Conservation (phyloP, 345 rosid genomes). For the Laguncularia racemosa region DNA sequence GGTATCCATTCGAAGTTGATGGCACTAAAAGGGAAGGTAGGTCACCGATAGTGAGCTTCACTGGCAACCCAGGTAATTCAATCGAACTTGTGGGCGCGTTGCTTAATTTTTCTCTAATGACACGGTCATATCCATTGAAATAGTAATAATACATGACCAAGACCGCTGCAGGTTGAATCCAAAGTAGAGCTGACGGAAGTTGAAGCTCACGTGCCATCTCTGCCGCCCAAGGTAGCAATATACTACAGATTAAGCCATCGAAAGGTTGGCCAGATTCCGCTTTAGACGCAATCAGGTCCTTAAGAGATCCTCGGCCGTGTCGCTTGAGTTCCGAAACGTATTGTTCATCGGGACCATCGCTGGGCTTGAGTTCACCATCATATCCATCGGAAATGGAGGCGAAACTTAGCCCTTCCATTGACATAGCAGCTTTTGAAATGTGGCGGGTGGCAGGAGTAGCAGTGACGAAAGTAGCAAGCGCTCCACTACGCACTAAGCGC, state of each 20-base stretch:
- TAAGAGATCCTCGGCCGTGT: conserved; percentile 28
- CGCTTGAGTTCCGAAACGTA: conserved; percentile 31
- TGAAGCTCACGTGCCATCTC: conserved; percentile 36
- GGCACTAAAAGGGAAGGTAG: conserved; percentile 49
- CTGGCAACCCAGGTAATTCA: conserved; percentile 41
- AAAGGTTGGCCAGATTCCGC: conserved; percentile 15
- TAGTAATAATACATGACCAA: conserved; percentile 47
- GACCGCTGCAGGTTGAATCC: conserved; percentile 71
- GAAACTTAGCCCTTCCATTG: conserved; percentile 26
- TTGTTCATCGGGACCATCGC: conserved; percentile 10
- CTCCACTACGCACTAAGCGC: conserved; percentile 42
- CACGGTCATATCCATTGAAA: conserved; percentile 32
- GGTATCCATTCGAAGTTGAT: conserved; percentile 1
- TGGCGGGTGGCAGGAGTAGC: conserved; percentile 29
- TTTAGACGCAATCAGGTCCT: conserved; percentile 20
- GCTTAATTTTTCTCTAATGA: conserved; percentile 7
- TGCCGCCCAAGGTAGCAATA: conserved; percentile 46
- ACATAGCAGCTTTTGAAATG: conserved; percentile 17
- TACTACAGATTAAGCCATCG: conserved; percentile 34
- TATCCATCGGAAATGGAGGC: conserved; percentile 53
- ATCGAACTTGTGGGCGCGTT: conserved; percentile 14
- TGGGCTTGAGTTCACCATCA: conserved; percentile 37
- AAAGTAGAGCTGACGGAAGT: conserved; percentile 36
- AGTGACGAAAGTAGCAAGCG: conserved; percentile 42
- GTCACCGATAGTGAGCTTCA: conserved; percentile 19